phyloP scores from a whole-genome alignment of 768 basidiomycete genomes.

The Rickenella mellea region DNA sequence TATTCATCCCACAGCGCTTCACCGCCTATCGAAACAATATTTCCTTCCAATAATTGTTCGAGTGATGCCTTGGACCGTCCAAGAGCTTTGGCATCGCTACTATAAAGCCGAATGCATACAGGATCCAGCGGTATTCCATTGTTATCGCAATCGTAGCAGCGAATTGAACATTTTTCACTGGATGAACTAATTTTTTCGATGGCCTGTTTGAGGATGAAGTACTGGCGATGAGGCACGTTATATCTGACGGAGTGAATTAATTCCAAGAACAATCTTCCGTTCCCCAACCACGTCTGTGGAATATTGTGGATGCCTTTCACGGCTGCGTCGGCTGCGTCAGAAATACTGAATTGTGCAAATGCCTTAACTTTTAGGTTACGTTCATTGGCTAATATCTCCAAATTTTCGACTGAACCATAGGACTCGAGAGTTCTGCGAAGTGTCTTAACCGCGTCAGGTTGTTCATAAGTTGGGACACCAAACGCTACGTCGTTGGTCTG shows the following conservation, averaged over 20 bases:
- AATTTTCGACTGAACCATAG: conserved; percentile 28
- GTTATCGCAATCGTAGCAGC: conserved; percentile 19
- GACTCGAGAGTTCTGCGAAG: conserved; percentile 27
- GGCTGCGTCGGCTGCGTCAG: conserved; percentile 44
- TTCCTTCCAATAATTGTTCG: conserved; percentile 31
- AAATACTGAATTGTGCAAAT: conserved; percentile 46
- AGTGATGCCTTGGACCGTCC: conserved; percentile 26
- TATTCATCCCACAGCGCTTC: conserved; percentile 37
- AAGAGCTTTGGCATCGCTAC: conserved; percentile 24
- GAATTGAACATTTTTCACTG: conserved; percentile 24
- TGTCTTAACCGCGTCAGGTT: conserved; percentile 23
- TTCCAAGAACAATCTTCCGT: conserved; percentile 35
- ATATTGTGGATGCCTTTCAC: conserved; percentile 38
- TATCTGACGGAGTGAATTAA: conserved; percentile 48
- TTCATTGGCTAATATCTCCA: conserved; percentile 44
- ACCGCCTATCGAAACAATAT: conserved; percentile 22
- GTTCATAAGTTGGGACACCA: conserved; percentile 36
- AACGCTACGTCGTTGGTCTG: conserved; percentile 39
- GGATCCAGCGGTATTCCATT: conserved; percentile 15
- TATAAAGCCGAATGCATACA: conserved; percentile 29
- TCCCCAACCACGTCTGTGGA: conserved; percentile 34
- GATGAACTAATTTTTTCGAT: conserved; percentile 23
- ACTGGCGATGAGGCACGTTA: conserved; percentile 30
- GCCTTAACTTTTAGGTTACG: conserved; percentile 37
- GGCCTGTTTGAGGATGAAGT: conserved; percentile 33